Evolutionary conservation across 768 basidiomycete genomes (phyloP), one percentile per base, ranked within the genome.

Genomic region (Epithele typhae): DNA sequence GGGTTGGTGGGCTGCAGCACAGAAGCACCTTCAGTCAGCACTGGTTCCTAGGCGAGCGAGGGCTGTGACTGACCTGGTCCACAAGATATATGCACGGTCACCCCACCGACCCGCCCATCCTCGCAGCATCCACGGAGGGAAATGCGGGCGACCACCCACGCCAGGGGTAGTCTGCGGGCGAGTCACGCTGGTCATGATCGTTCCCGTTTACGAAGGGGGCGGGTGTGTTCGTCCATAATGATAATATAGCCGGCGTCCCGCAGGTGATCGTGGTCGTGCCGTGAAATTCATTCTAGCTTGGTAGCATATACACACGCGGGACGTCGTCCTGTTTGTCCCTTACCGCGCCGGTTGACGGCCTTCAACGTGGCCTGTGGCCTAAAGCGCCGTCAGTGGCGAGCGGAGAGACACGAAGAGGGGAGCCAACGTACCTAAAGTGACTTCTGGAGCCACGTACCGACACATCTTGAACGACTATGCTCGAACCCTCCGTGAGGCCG

Each of bases 221-320:
- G n/a, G n/a, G n/a, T n/a, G n/a, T n/a, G n/a, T n/a, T n/a, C n/a
- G n/a, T n/a, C n/a, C n/a, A n/a, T n/a, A n/a, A n/a, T n/a, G n/a
- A n/a, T 18, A n/a, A 10, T 15, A 32, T 9, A 25, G 45, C n/a
- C 21, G 19, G 40, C 36, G 45, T 45, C 45, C 50, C 25, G 42
- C 32, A 30, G 27, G n/a, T 30, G 25, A 18, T 40, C 27, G 32
- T 25, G 27, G 19, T 34, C 30, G 24, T 39, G 25, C 33, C 43
- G 48, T 43, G 43, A 24, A n/a, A n/a, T n/a, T n/a, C n/a, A n/a
- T n/a, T n/a, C n/a, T n/a, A n/a, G 27, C 37, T 43, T 32, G 38
- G 22, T 36, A 37, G 35, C 40, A 52, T 47, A 47, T 47, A 47
- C 51, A 48, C 34, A 38, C 32, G 39, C 46, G 51, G 46, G 42